Conservation (phyloP, 441 rosid species). For the Gossypium trilobum region DNA sequence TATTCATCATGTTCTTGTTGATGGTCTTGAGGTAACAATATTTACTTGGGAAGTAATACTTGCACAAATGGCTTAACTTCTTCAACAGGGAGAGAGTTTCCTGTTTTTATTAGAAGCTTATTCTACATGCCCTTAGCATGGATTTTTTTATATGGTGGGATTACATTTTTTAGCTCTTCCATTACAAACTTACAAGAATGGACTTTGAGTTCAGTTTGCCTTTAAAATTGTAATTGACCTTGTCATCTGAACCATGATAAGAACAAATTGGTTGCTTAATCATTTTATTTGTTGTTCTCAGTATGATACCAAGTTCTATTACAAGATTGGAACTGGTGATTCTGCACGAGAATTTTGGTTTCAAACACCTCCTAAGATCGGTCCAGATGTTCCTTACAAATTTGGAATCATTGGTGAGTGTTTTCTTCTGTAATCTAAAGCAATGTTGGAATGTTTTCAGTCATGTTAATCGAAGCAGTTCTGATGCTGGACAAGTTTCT, state of each 20-base stretch:
- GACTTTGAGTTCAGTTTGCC: constrained; percentile 1
- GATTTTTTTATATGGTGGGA: not conserved
- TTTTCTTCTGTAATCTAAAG: not conserved
- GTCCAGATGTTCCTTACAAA: constrained; percentile 55
- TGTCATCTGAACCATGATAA: not conserved
- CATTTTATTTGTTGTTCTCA: constrained; percentile 18
- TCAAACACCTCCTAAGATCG: constrained; percentile 53
- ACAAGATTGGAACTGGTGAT: constrained; percentile 50
- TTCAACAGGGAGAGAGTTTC: constrained; percentile 2
- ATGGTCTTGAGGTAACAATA: constrained; percentile 67
- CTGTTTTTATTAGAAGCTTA: not conserved
- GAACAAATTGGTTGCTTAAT: constrained; percentile 7
- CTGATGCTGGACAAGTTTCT: not conserved
- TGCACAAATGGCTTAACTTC: constrained; percentile 2
- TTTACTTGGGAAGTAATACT: constrained; percentile 1
- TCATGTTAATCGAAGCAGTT: too few relatives aligned
- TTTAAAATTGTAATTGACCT: not conserved
- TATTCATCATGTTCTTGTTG: constrained; percentile 70
- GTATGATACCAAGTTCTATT: constrained; percentile 56
- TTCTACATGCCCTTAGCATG: not conserved
- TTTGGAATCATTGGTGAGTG: constrained; percentile 66
- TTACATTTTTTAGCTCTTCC: not conserved
- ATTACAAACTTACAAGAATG: constrained; percentile 3
- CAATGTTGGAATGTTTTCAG: not conserved
- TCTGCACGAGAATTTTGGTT: constrained; percentile 59